Conservation (phyloP, 2,329 filamentous ascomycete species). For the Beauveria sp. region DNA sequence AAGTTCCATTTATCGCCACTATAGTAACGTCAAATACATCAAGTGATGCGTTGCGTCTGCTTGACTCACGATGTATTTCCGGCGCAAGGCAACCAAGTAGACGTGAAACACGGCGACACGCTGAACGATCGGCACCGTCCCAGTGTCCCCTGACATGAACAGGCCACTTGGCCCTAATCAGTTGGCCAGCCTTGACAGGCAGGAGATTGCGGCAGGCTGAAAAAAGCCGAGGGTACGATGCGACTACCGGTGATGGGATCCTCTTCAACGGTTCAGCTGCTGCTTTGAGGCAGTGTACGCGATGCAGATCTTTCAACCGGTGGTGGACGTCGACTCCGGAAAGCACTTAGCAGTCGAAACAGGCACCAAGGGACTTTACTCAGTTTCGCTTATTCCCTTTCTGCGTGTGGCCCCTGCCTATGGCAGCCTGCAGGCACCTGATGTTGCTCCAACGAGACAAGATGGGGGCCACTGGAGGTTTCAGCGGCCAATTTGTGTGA, state of each 20-base stretch:
- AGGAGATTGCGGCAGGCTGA: not conserved
- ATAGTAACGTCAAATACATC: no score
- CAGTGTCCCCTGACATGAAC: not conserved
- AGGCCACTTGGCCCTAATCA: not conserved
- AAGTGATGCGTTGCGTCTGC: no score
- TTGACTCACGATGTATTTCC: no score
- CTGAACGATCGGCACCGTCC: not conserved
- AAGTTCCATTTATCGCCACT: no score
- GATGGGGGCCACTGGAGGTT: not conserved
- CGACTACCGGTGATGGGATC: no score
- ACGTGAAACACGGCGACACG: not conserved
- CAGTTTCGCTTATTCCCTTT: not conserved
- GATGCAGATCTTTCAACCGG: not conserved
- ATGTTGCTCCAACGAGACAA: not conserved
- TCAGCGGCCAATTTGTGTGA: not conserved
- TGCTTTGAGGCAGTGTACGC: not conserved
- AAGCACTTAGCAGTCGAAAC: not conserved
- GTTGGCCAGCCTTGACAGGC: not conserved
- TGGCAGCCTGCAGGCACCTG: not conserved
- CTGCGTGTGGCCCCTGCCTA: not conserved
- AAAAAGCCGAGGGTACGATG: not conserved
- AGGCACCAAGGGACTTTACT: not conserved
- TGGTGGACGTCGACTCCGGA: not conserved
- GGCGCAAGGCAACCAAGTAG: not conserved
- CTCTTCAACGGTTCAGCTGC: not conserved